Evolutionary conservation across 1,284 basidiomycete genomes (phyloP).

Genomic region (Ustilago tritici): DNA sequence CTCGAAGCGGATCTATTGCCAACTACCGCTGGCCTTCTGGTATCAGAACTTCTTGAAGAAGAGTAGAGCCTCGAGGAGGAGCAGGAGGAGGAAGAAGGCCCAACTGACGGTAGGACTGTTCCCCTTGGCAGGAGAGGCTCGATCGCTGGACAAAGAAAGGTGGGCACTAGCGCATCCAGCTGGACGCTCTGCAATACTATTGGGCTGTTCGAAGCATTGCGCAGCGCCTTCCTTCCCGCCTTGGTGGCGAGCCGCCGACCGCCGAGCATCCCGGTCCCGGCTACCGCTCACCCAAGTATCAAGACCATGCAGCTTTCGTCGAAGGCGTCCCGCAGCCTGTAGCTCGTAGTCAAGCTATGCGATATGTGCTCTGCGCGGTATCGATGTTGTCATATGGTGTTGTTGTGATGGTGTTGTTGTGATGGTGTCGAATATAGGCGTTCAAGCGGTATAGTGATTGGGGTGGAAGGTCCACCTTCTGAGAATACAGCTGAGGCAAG

Average conservation of each 20-base stretch:
- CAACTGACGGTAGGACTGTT: neutral
- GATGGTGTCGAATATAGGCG: neutral
- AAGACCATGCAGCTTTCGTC: conserved; percentile 24
- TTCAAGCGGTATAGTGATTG: neutral
- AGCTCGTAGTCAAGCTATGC: neutral
- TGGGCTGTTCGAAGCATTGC: neutral
- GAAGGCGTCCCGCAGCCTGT: neutral
- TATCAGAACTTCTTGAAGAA: neutral
- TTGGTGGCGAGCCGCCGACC: conserved; percentile 25
- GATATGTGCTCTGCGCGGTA: too few relatives aligned
- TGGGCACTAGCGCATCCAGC: conserved; percentile 18
- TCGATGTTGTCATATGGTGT: too few relatives aligned
- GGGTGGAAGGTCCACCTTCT: neutral
- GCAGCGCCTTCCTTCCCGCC: conserved; percentile 13
- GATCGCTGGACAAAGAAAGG: conserved; percentile 32
- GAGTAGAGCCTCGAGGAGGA: neutral
- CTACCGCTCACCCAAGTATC: conserved; percentile 20
- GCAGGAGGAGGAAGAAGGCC: conserved; percentile 11
- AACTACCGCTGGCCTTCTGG: neutral
- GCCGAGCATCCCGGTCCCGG: conserved; percentile 36
- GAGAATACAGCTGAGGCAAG: conserved; percentile 24
- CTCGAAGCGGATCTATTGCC: neutral
- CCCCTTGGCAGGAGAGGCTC: neutral
- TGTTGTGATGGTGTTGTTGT: neutral
- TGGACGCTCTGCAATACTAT: neutral